Base-by-base conservation (phyloP, 2,329 filamentous ascomycete species). In the Fusarium sp. region DNA sequence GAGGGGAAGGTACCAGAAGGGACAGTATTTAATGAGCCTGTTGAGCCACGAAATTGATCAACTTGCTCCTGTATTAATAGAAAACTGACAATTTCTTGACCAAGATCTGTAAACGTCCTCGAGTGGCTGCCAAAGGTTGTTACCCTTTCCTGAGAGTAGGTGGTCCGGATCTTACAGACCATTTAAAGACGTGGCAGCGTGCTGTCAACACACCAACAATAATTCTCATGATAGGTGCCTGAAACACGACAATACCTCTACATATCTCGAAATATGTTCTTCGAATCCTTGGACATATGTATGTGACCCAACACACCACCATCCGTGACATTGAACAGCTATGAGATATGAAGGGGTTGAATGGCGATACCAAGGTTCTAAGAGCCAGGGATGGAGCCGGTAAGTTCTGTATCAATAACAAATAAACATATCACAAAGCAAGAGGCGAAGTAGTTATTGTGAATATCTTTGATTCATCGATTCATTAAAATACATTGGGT, bases 1-100 rank as follows among this genome's bases (percentile, higher is more conserved):
- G 86, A 87, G 41, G 87, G 89, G 72, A 90, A 87, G 73, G 84
- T 96, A 11, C 73, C 80, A n/a, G 80, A 82, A 1, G 87, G 83
- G 4, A 81, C 83, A 5, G 86, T 83, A 2, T 90, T 90, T 69
- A 79, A 74, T 9, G 80, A 82, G 42, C 75, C 76, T 6, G 82
- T 87, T 47, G 84, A 83, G 20, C 77, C 78, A 70, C 45, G n/a
- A 49, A 45, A 38, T 13, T 17, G 22, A 51, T 33, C 24, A 45
- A 26, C 13, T 5, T 12, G n/a, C 35, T 52, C n/a, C 45, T 63
- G 56, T 69, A 52, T 57, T 52, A 61, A 56, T 48, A 63, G 15
- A 39, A 47, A 44, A 20, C 35, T 26, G 10, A 20, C 24, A 36
- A 33, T 61, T 26, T 9, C 13, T 14, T 22, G 7, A 26, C 14